Conservation (phyloP, 1,139 yeast species). For the Hansenula lynferdii region DNA sequence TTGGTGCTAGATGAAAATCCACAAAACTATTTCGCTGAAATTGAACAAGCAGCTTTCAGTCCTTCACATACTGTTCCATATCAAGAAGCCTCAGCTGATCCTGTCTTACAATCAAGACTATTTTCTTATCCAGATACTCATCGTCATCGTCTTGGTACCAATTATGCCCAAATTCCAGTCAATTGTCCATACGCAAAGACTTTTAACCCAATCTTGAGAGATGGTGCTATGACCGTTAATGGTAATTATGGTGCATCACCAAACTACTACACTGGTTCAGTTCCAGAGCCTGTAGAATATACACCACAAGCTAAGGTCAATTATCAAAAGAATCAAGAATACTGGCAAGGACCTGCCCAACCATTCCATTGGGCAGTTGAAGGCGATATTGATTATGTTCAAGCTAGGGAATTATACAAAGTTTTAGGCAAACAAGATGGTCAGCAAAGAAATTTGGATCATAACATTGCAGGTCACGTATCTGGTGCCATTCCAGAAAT, state of each 20-base stretch:
- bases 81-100: conserved; percentile 56
- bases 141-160: conserved; percentile 56
- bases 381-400: conserved; percentile 62
- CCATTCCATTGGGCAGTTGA: conserved; percentile 84
- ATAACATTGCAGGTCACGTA: conserved; percentile 78
- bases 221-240: conserved; percentile 80
- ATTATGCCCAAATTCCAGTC: conserved; percentile 65
- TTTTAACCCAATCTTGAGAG: conserved; percentile 73
- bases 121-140: conserved; percentile 59
- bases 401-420: conserved; percentile 63
- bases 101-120: conserved; percentile 53
- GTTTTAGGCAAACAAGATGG: conserved; percentile 72
- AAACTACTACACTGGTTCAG: conserved; percentile 60
- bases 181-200: conserved; percentile 50
- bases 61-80: conserved; percentile 59
- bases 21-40: conserved; percentile 51
- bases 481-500: conserved; percentile 64
- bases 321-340: conserved; percentile 65
- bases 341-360: conserved; percentile 83
- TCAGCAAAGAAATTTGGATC: conserved; percentile 80
- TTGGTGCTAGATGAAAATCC: conserved; percentile 52
- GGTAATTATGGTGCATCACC: conserved; percentile 86
- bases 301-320: conserved; percentile 36
- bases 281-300: conserved; percentile 39
- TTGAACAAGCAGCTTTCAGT: conserved; percentile 57